phyloP scores from a whole-genome alignment of 257 asterid species.

The Przewalskia tangutica region DNA sequence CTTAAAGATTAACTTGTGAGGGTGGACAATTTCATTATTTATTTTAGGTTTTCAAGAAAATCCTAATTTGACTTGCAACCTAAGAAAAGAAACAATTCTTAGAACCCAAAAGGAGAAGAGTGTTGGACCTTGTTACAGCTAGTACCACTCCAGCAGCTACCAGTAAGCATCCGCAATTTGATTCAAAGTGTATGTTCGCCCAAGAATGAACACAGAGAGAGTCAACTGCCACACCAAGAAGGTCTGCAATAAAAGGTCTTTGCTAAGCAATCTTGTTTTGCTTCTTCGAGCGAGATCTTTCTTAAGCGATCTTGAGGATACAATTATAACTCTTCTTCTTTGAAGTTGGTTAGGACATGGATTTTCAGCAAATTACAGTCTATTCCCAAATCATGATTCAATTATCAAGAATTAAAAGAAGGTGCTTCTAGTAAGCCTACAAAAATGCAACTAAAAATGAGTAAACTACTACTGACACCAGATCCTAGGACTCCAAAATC shows the following conservation, averaged over 20 bases:
- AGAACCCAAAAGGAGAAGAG: slow-evolving; percentile 1
- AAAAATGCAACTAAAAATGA: neutral
- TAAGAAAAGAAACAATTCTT: neutral
- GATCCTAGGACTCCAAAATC: neutral
- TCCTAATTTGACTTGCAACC: neutral
- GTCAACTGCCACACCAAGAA: slow-evolving; percentile 87
- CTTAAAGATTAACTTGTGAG: neutral
- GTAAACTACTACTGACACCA: neutral
- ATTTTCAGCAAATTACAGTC: neutral
- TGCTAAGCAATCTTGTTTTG: neutral
- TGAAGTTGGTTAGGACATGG: neutral
- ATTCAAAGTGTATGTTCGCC: slow-evolving; percentile 54
- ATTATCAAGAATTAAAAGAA: neutral
- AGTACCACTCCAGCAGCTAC: slow-evolving; percentile 83
- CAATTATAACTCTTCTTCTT: neutral
- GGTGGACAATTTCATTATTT: neutral
- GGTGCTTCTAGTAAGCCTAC: neutral
- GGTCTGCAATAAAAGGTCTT: slow-evolving; percentile 46
- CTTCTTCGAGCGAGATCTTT: neutral
- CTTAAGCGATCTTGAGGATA: neutral
- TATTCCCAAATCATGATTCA: neutral
- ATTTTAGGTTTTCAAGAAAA: neutral
- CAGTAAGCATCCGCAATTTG: slow-evolving; percentile 62
- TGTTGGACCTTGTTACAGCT: slow-evolving; percentile 55
- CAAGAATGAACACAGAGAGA: slow-evolving; percentile 54